A percentile compares a stretch with the other conserved stretches of the same genome.
Conservation (phyloP, 352 stramenopile species). For the Lagenidium giganteum region DNA sequence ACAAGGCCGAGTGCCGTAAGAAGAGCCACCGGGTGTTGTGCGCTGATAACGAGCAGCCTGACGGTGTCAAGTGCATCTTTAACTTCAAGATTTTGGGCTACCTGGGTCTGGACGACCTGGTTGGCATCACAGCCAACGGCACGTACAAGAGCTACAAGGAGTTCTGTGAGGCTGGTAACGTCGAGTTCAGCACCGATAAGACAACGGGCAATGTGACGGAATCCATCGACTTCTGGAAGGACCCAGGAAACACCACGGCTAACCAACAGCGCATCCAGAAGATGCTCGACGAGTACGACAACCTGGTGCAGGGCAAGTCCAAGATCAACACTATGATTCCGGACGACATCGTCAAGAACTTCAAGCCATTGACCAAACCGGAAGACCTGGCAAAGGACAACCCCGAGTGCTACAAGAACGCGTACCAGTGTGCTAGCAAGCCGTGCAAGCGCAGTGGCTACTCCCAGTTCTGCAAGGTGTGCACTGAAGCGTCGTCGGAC, state of each 20-base stretch:
- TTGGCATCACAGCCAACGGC: conserved; percentile 25
- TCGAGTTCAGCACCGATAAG: conserved; percentile 46
- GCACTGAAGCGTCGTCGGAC: conserved; percentile 14
- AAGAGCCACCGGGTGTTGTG: no score
- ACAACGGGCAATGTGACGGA: conserved; percentile 25
- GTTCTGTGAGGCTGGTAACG: conserved; percentile 55
- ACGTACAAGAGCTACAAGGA: no score
- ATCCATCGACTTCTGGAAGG: conserved; percentile 53
- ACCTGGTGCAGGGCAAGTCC: conserved; percentile 19
- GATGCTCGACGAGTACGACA: conserved; percentile 41
- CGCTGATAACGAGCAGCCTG: conserved; percentile 7
- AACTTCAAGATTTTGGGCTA: conserved; percentile 17
- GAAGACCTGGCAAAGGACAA: conserved; percentile 37
- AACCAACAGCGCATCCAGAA: conserved; percentile 36
- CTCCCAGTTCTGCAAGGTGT: conserved; percentile 54
- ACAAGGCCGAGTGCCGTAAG: conserved; percentile 15
- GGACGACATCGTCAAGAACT: conserved; percentile 21
- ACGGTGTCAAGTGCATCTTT: conserved; percentile 20
- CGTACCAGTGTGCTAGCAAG: conserved; percentile 37
- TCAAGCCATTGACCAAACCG: conserved; percentile 40
- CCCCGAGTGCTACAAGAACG: conserved; percentile 60
- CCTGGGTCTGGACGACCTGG: conserved; percentile 14
- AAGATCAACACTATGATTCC: conserved; percentile 28
- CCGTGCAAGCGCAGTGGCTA: conserved; percentile 53
- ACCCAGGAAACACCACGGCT: conserved; percentile 36